Base-by-base conservation (phyloP, 1,284 basidiomycete species). In the Jaminaea rosea region DNA sequence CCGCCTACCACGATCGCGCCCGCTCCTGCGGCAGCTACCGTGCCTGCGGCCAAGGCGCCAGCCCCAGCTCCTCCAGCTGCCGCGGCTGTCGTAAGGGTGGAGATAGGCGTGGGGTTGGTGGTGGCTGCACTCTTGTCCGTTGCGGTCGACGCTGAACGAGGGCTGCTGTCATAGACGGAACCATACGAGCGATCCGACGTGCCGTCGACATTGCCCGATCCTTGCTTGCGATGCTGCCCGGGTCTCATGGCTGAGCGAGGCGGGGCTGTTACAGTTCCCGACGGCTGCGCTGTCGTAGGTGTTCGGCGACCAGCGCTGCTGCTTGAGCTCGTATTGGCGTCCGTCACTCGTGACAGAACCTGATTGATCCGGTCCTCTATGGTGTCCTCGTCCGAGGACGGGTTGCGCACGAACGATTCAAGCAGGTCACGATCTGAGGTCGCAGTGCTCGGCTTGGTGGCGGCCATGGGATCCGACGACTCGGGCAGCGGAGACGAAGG, bases 311-410 rank as follows among this genome's bases (percentile, higher is more conserved):
- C 19, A 48, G 23, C 19, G 10, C 6, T 27, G 24, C 21, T 24
- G 5, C 31, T 32, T 26, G 1, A 9, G 21, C 13, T 26, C 28
- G 24, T 37, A 31, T 31, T 27, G 21, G 4, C 46, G 29, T 47
- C 47, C n/a, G 42, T 39, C 3, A 54, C 31, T 11, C 47, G 34
- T 9, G 49, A 32, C 17, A 67, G 53, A 4, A 67, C 63, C 17
- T 62, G 61, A 23, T 67, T 60, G 52, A 67, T 67, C 28, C 52
- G 50, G 11, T 65, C 63, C 39, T 67, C 63, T 4, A 65, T 53
- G 8, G 37, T 29, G 8, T 42, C 34, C 10, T 54, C 50, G 10
- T 41, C 41, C 7, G 44, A 26, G 19, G 49, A 44, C 26, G 47
- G 24, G 17, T 50, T 39, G 5, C 56, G 47, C 17, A 67, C 17